Percentiles rank a stretch among this genome's conserved stretches.
Conservation (phyloP, 352 stramenopile species). For the Hyaloperonospora brassicae region DNA sequence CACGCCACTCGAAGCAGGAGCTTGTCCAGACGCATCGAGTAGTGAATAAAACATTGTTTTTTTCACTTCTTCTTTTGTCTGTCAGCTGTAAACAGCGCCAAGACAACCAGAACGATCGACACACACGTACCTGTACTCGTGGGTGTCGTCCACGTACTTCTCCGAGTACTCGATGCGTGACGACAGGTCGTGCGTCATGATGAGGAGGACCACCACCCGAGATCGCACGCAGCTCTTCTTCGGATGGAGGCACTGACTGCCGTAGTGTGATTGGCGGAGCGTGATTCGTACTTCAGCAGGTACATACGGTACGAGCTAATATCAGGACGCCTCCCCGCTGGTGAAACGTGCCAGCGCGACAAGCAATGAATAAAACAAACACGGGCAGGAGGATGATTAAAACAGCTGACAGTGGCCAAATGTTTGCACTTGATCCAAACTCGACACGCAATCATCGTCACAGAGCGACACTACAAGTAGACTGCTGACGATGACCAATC, state of each 20-base stretch:
- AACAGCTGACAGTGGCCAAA: too few relatives aligned
- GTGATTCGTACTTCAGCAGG: conserved; percentile 9
- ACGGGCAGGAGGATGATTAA: too few relatives aligned
- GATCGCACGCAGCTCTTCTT: conserved; percentile 1
- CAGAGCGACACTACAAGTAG: too few relatives aligned
- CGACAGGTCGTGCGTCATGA: conserved; percentile 80
- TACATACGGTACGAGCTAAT: not conserved
- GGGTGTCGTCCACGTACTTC: conserved; percentile 91
- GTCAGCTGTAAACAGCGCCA: too few relatives aligned
- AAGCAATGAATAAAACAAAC: conserved; percentile 19
- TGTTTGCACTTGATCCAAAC: too few relatives aligned
- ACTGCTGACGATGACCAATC: too few relatives aligned
- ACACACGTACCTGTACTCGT: conserved; percentile 83
- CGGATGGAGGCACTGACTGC: conserved; percentile 1
- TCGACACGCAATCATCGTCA: too few relatives aligned
- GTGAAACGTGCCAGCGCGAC: conserved; percentile 37
- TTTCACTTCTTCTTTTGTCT: too few relatives aligned
- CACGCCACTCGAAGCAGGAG: too few relatives aligned
- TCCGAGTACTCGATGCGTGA: conserved; percentile 93
- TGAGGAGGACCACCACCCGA: not conserved
- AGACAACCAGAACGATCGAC: not conserved
- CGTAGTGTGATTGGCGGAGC: conserved; percentile 14
- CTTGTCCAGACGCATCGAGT: too few relatives aligned
- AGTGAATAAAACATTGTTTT: too few relatives aligned
- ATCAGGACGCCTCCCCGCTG: conserved; percentile 16